Evolutionary conservation across 305 asterid genomes (phyloP), one percentile per base, ranked within the genome.

Genomic region (Plantago rigida): DNA sequence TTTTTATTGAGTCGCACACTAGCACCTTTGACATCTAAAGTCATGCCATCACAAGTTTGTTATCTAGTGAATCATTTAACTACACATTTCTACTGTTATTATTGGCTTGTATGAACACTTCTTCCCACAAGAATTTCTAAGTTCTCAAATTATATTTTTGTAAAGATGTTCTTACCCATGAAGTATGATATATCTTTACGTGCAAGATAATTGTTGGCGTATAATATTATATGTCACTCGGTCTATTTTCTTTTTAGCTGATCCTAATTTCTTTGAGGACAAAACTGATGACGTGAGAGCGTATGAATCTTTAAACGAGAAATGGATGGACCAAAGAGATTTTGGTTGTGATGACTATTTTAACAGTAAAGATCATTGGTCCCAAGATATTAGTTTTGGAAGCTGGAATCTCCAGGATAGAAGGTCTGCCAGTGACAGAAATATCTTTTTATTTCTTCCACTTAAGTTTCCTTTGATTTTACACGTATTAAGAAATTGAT

Each of bases 181-280:
- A 36, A 36, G 0, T 36, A 36, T 8, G 44, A 36, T 8, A 8
- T 8, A 36, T 36, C 6, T 8, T 36, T 36, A 36, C 9, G 10
- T 36, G 44, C 44, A 36, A 36, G 44, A 36, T 36, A 36, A 4
- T 36, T 36, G 44, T 36, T 36, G 44, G 44, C 9, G 0, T 34
- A 34, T 34, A 4, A 34, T 39, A 54, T 39, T 45, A 49, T 60
- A 59, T 36, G 46, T 57, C 57, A 28, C 55, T 69, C 56, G 7
- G 45, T 63, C 26, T 22, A 22, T 22, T 62, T 61, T 58, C 54
- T 42, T 36, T 73, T 53, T 71, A 63, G 75, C 65, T 72, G 79
- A 66, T 71, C 78, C 77, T 46, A 69, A 73, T 68, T 70, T 77
- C 78, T 73, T 68, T 60, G 73, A 71, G 50, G 76, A 59, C 44